Evolutionary conservation across 331 rosid species (phyloP), one percentile per base, ranked within the genome.

Genomic region (Malus hybrid): DNA sequence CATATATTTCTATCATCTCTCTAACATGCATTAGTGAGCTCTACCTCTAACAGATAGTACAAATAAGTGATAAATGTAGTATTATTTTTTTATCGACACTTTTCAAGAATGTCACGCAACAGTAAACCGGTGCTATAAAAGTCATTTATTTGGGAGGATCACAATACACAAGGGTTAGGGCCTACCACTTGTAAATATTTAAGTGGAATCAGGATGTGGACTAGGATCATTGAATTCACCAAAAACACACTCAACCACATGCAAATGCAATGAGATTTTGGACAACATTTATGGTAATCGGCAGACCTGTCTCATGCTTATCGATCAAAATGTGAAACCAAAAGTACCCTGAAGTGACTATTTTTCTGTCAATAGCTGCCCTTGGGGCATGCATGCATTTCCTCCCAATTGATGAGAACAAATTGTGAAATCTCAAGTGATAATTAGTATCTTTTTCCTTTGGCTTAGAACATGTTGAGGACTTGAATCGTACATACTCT

Each of bases 181-280:
- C 87, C 90, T 81, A 86, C 88, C 73, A 72, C 7, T n/a, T 33
- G 48, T 62, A 74, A 84, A 68, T 67, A 46, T 71, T 83, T 70
- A 52, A 79, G 71, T 68, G 80, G 76, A 69, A 73, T 84, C 77
- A 78, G 83, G 79, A 75, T 85, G 90, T 86, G 93, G 93, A 81
- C 83, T 74, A 66, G 57, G 71, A 82, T 70, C 28, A 29, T 12
- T 76, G 78, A 73, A 67, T 69, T 34, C 65, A 63, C 71, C 72
- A 76, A 44, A 59, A 76, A 70, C 19, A 71, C 75, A 19, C 70
- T 31, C 74, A 60, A 33, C 83, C 81, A 81, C 46, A 39, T 54
- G 74, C 79, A 77, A 78, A 68, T 79, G 71, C 72, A 68, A 65
- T 61, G 20, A 6, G 50, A 6, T 46, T 61, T 71, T 64, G 84